These are phyloP conservation scores for Volutella citrinella DNA, from an alignment of 2,329 filamentous ascomycete species.

Conservation along the genomic window DNA sequence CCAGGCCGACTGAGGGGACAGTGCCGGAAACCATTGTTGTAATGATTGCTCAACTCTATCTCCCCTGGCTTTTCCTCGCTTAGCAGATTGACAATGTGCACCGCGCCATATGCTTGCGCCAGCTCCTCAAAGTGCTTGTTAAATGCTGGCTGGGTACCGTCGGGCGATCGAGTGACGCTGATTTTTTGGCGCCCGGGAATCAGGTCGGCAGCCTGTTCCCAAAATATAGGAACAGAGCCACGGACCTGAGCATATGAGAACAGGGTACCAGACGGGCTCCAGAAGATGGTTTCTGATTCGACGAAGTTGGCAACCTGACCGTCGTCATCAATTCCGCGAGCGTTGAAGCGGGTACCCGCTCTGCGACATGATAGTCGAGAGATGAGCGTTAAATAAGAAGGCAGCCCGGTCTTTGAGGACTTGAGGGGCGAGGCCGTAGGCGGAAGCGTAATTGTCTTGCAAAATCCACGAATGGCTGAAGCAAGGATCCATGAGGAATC, in stretches of 20 bases:
- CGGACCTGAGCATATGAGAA: constrained; percentile 94
- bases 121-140: constrained; percentile 92
- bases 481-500: constrained; percentile 86
- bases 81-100: constrained; percentile 92
- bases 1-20: constrained; percentile 66
- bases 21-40: constrained; percentile 71
- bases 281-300: constrained; percentile 94
- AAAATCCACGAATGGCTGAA: constrained; percentile 91
- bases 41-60: constrained; percentile 76
- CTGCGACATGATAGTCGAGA: constrained; percentile 86
- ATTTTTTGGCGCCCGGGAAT: constrained; percentile 95
- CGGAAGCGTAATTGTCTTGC: constrained; percentile 80
- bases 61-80: constrained; percentile 86
- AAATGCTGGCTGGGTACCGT: constrained; percentile 92
- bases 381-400: constrained; percentile 83
- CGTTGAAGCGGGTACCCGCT: constrained; percentile 93
- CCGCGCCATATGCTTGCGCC: constrained; percentile 80
- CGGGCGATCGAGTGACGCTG: constrained; percentile 78
- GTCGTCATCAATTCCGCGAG: constrained; percentile 95
- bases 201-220: constrained; percentile 88
- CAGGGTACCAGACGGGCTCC: constrained; percentile 71
- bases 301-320: constrained; percentile 98
- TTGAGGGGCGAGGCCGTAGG: constrained; percentile 70
- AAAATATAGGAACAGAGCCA: constrained; percentile 93
- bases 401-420: constrained; percentile 64